Percentiles rank a stretch among this genome's conserved stretches.
Evolutionary conservation across 768 basidiomycete species (phyloP).

Genomic region (Termitomyces sp.): DNA sequence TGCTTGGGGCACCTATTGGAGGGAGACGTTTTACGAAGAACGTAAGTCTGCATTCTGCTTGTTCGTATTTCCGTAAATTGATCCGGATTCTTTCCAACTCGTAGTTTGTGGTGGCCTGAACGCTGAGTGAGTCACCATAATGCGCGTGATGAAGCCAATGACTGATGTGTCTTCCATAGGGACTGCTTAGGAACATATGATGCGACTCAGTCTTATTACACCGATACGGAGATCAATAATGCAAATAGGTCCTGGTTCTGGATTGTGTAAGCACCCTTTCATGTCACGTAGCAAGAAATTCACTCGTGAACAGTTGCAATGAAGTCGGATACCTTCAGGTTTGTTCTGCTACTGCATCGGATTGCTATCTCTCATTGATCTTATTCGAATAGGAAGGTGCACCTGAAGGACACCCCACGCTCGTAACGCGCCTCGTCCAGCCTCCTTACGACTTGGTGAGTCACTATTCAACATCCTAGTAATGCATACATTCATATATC

Average conservation of each 20-base stretch:
- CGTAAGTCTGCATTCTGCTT: constrained; percentile 33
- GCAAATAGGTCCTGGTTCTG: constrained; percentile 63
- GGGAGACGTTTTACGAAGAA: constrained; percentile 38
- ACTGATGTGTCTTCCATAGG: constrained; percentile 22
- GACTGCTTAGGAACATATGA: constrained; percentile 43
- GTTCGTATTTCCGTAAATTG: neutral
- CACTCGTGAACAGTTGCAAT: constrained; percentile 49
- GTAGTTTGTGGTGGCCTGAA: constrained; percentile 52
- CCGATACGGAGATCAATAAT: constrained; percentile 56
- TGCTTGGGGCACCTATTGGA: constrained; percentile 63
- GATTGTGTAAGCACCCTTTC: constrained; percentile 49
- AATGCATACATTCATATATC: neutral
- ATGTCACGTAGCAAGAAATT: neutral
- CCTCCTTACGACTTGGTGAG: constrained; percentile 54
- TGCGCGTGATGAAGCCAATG: neutral
- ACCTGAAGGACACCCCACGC: constrained; percentile 34
- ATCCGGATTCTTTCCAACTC: neutral
- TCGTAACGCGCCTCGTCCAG: constrained; percentile 57
- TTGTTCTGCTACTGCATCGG: constrained; percentile 4
- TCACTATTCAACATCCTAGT: neutral
- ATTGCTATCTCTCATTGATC: neutral
- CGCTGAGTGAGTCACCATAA: constrained; percentile 41
- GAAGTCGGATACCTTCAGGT: constrained; percentile 64
- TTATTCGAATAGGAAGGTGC: constrained; percentile 37
- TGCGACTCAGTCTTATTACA: constrained; percentile 41